Conservation (phyloP, 257 asterid species). For the Ophiorrhiza pumila region DNA sequence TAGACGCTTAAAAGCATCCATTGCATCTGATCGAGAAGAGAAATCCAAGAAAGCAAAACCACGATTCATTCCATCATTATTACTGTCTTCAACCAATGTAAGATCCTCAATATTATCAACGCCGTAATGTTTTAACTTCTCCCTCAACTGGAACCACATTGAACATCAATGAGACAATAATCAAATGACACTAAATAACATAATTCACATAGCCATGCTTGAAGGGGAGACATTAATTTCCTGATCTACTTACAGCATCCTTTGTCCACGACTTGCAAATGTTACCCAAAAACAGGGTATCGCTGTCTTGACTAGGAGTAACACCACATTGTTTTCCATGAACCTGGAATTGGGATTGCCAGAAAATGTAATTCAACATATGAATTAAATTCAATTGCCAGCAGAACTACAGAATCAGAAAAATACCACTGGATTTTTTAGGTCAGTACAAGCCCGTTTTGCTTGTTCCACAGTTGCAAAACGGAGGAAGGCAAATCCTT, state of each 20-base stretch:
- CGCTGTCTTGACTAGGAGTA: constrained; percentile 97
- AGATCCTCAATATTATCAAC: constrained; percentile 79
- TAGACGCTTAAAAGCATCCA: constrained; percentile 97
- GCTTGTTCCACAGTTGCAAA: constrained; percentile 97
- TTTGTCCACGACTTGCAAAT: constrained; percentile 92
- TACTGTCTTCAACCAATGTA: constrained; percentile 90
- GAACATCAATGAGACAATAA: constrained; percentile 36
- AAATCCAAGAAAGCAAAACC: constrained; percentile 97
- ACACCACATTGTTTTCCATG: constrained; percentile 98
- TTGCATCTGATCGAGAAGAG: constrained; percentile 88
- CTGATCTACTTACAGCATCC: constrained; percentile 76
- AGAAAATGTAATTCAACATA: constrained; percentile 33
- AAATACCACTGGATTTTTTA: constrained; percentile 88
- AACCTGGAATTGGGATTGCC: constrained; percentile 69
- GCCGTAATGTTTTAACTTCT: constrained; percentile 72
- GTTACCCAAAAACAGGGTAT: constrained; percentile 92
- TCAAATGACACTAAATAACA: constrained; percentile 24
- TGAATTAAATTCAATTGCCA: constrained; percentile 24
- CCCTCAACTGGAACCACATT: constrained; percentile 76
- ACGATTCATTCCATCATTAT: constrained; percentile 67
- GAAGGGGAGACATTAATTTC: constrained; percentile 11
- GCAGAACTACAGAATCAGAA: constrained; percentile 34
- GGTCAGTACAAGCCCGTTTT: constrained; percentile 76
- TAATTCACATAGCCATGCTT: constrained; percentile 28
- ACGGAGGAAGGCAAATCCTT: constrained; percentile 96